These are phyloP conservation scores for Thymus quinquecostatus DNA, from an alignment of 257 asterid genomes.

Conservation along the genomic window DNA sequence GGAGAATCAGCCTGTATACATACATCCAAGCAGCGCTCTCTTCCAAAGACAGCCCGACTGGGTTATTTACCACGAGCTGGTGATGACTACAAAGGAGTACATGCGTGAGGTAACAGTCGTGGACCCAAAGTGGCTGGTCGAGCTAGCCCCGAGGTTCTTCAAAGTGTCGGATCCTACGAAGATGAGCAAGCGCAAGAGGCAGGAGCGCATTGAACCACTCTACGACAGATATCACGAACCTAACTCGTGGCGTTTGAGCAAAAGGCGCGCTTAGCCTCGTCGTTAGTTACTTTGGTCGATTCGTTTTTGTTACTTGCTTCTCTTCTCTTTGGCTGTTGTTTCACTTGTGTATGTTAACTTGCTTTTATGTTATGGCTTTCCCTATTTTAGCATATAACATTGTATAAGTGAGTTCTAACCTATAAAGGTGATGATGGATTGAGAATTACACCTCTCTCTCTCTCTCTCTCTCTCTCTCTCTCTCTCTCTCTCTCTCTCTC, in stretches of 20 bases:
- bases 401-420: not conserved
- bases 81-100: slow-evolving; percentile 94
- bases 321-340: not conserved
- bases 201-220: slow-evolving; percentile 92
- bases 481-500: too few relatives aligned
- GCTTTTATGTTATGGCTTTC: not conserved
- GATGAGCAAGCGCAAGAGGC: slow-evolving; percentile 98
- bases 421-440: not conserved
- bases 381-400: not conserved
- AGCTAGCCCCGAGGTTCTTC: slow-evolving; percentile 94
- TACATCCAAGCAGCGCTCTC: slow-evolving; percentile 95
- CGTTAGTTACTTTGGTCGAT: slow-evolving; percentile 27
- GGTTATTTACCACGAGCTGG: slow-evolving; percentile 94
- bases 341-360: not conserved
- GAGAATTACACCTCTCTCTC: not conserved
- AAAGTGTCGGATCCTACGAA: slow-evolving; percentile 89
- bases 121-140: slow-evolving; percentile 96
- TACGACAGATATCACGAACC: slow-evolving; percentile 94
- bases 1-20: slow-evolving; percentile 92
- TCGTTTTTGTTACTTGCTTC: slow-evolving; percentile 14
- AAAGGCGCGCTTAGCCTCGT: slow-evolving; percentile 69
- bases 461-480: too few relatives aligned
- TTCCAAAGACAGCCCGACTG: slow-evolving; percentile 95
- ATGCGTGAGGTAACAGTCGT: slow-evolving; percentile 93
- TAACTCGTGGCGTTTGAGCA: slow-evolving; percentile 96